phyloP scores from a whole-genome alignment of 768 basidiomycete species.

The Psilocybe cubensis region DNA sequence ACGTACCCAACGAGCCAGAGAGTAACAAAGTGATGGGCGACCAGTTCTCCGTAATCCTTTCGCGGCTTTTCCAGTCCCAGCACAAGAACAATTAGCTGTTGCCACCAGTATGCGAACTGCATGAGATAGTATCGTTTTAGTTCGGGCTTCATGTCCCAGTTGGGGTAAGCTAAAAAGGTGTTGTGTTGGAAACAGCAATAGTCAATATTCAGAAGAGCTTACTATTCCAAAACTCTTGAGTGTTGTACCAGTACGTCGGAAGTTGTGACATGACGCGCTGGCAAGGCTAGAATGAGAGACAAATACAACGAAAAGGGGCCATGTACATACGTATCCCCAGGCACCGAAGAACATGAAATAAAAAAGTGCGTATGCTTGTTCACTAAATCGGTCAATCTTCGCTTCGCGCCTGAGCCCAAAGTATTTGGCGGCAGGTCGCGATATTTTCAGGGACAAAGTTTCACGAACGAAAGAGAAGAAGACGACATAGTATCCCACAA shows the following conservation, averaged over 20 bases:
- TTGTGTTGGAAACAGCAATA: not conserved
- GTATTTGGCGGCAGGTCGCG: slow-evolving; percentile 66
- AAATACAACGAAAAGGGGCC: not conserved
- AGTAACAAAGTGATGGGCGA: slow-evolving; percentile 91
- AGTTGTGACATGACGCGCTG: slow-evolving; percentile 83
- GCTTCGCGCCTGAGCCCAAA: slow-evolving; percentile 67
- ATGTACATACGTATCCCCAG: slow-evolving; percentile 75
- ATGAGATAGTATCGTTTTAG: slow-evolving; percentile 94
- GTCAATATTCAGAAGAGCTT: not conserved
- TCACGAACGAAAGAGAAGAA: slow-evolving; percentile 92
- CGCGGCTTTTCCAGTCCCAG: slow-evolving; percentile 92
- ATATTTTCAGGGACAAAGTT: slow-evolving; percentile 63
- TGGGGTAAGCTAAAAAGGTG: slow-evolving; percentile 74
- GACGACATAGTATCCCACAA: slow-evolving; percentile 82
- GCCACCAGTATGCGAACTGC: slow-evolving; percentile 93
- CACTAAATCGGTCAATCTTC: slow-evolving; percentile 86
- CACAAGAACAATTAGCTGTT: slow-evolving; percentile 86
- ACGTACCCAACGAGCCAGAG: slow-evolving; percentile 90
- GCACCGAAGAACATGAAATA: slow-evolving; percentile 76
- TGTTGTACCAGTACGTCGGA: slow-evolving; percentile 87
- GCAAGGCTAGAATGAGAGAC: slow-evolving; percentile 6
- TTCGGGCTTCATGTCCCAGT: slow-evolving; percentile 83
- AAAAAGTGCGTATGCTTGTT: slow-evolving; percentile 86
- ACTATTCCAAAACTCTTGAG: slow-evolving; percentile 87
- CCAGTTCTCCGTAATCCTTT: slow-evolving; percentile 86